Evolutionary conservation across 805 yeast genomes (phyloP).

Genomic region (Barnettozyma pratensis): DNA sequence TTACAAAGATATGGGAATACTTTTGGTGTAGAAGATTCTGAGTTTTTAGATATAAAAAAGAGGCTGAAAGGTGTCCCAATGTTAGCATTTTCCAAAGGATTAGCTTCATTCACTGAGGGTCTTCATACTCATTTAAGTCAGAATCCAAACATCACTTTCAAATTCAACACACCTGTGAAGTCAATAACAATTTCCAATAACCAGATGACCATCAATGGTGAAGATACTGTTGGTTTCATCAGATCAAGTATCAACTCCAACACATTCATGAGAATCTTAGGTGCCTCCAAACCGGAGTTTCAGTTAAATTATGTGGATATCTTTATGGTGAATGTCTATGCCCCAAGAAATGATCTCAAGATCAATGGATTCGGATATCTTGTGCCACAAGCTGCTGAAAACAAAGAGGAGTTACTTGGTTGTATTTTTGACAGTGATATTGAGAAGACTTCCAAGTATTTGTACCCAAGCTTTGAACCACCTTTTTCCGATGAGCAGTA

Average conservation of each 20-base stretch:
- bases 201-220: constrained; percentile 4
- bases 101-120: constrained; percentile 46
- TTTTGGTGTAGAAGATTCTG: constrained; percentile 39
- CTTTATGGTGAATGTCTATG: constrained; percentile 63
- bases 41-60: constrained; percentile 25
- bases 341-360: constrained; percentile 40
- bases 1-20: constrained; percentile 34
- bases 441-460: constrained; percentile 46
- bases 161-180: constrained; percentile 25
- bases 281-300: constrained; percentile 2
- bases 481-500: constrained; percentile 28
- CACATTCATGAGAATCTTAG: constrained; percentile 26
- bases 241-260: constrained; percentile 53
- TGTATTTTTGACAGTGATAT: constrained; percentile 88
- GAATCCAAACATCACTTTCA: constrained; percentile 37
- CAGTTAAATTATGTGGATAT: constrained; percentile 34
- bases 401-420: constrained; percentile 64
- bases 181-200: neutral
- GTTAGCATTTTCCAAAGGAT: constrained; percentile 52
- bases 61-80: constrained; percentile 53
- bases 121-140: constrained; percentile 34
- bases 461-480: constrained; percentile 19
- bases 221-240: constrained; percentile 43
- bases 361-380: constrained; percentile 81
- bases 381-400: constrained; percentile 51